A percentile compares a stretch with the other conserved stretches of the same genome.
These are phyloP conservation scores for Trichomonas vaginalis DNA, from an alignment of 208 protist species.

Conservation along the genomic window DNA sequence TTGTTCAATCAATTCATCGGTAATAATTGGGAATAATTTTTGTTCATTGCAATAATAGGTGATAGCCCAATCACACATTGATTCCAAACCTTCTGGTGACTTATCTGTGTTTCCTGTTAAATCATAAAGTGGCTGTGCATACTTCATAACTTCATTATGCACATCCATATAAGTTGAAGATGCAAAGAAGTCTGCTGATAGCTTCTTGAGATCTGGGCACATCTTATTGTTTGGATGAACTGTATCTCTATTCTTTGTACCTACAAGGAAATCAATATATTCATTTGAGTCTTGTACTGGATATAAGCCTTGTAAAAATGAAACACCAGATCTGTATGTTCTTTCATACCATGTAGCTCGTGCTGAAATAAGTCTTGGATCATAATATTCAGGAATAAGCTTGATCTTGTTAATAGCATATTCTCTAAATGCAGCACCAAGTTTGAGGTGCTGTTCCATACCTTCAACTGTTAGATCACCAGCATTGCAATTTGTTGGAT, in stretches of 20 bases:
- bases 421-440: background rate
- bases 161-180: background rate
- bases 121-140: background rate
- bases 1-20: background rate
- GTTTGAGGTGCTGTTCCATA: background rate
- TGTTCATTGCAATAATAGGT: background rate
- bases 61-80: background rate
- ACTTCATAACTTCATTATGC: background rate
- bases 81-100: background rate
- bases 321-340: background rate
- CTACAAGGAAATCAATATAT: background rate
- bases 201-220: background rate
- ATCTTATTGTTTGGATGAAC: background rate
- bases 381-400: background rate
- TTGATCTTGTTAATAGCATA: background rate
- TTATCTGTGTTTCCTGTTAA: background rate
- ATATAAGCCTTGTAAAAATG: background rate
- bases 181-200: background rate
- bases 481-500: background rate
- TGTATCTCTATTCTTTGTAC: background rate
- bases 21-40: background rate
- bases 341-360: background rate
- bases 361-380: background rate
- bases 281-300: background rate
- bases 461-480: background rate